Evolutionary conservation across 2,329 filamentous ascomycete species (phyloP).

Genomic region (Arthrobotrys musiformis): DNA sequence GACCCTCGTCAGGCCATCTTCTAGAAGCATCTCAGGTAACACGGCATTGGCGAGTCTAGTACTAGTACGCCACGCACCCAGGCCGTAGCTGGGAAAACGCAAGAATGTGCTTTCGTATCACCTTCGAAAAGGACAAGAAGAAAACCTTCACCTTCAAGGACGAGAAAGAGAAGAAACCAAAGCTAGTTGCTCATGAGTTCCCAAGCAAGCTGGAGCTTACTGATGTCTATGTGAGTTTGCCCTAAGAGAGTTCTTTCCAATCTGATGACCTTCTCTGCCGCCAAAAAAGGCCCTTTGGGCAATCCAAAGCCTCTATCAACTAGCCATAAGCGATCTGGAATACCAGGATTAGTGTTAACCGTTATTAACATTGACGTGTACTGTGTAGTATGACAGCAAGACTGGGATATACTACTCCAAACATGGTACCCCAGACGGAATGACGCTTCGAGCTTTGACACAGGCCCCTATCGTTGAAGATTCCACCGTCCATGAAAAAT

Average conservation of each 20-base stretch:
- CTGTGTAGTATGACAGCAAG: conserved; percentile 12
- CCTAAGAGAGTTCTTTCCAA: not conserved
- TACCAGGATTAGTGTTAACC: not conserved
- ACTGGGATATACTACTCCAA: conserved; percentile 1
- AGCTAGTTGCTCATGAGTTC: no score
- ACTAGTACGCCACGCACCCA: not conserved
- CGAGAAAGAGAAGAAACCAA: not conserved
- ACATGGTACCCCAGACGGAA: not conserved
- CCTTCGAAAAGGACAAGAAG: not conserved
- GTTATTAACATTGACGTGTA: not conserved
- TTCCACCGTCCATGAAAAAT: not conserved
- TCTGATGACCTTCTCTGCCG: no score
- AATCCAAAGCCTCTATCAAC: not conserved
- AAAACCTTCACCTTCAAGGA: not conserved
- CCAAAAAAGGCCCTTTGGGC: not conserved
- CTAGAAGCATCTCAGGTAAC: not conserved
- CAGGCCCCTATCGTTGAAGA: not conserved
- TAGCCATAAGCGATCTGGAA: not conserved
- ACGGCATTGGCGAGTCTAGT: not conserved
- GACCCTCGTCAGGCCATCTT: not conserved
- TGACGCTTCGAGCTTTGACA: not conserved
- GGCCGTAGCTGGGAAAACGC: no score
- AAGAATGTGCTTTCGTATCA: conserved; percentile 8
- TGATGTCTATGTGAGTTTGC: conserved; percentile 32
- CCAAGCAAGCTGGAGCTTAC: not conserved